Evolutionary conservation across 1,284 basidiomycete genomes (phyloP).

Genomic region (Puccinia coronata): DNA sequence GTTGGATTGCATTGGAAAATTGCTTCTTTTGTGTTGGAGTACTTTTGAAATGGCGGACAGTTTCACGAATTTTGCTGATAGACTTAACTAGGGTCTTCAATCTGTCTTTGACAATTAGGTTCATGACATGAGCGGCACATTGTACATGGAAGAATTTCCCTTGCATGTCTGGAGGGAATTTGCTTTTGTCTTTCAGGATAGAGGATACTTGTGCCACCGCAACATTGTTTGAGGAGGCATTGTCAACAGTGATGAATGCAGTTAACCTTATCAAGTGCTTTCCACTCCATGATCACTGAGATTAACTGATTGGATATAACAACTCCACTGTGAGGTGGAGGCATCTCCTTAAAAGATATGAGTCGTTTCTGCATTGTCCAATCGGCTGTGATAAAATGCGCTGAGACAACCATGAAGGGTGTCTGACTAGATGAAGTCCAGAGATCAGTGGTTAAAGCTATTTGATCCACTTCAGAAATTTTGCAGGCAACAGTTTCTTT

Average conservation of each 20-base stretch:
- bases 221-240: not conserved
- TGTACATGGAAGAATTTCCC: not conserved
- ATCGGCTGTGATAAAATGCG: not conserved
- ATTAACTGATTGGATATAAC: not conserved
- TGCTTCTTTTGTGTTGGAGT: not conserved
- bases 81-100: not conserved
- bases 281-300: not conserved
- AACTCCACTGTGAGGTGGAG: not conserved
- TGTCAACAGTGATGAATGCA: not conserved
- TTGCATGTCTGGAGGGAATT: not conserved
- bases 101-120: not conserved
- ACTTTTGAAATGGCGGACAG: not conserved
- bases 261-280: not conserved
- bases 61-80: not conserved
- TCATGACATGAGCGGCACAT: not conserved
- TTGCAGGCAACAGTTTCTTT: not conserved
- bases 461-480: not conserved
- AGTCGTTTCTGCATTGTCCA: not conserved
- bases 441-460: not conserved
- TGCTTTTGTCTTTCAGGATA: not conserved
- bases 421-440: not conserved
- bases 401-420: not conserved
- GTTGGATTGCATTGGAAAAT: not conserved
- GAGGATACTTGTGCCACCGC: not conserved
- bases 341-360: not conserved